A percentile compares a stretch with the other conserved stretches of the same genome.
These are phyloP conservation scores for Magnusiomyces tetraspermus DNA, from an alignment of 1,139 yeast genomes.

Conservation along the genomic window DNA sequence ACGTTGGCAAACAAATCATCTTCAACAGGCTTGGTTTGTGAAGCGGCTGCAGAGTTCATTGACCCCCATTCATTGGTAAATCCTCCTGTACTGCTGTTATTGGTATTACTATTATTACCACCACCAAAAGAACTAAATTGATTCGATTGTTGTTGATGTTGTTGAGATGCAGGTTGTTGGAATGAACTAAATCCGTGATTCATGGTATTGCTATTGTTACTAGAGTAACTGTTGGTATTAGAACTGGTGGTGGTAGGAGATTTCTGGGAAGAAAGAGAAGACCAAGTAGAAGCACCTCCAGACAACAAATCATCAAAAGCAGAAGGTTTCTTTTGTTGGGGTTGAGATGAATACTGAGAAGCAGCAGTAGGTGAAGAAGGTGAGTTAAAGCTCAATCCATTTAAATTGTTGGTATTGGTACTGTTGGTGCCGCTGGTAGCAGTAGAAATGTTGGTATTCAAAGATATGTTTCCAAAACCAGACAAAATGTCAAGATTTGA, in stretches of 20 bases:
- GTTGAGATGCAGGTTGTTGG: constrained; percentile 7
- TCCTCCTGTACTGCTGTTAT: background rate
- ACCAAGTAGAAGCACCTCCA: constrained; percentile 33
- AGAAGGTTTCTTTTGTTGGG: constrained; percentile 17
- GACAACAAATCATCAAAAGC: constrained; percentile 16
- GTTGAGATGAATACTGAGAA: constrained; percentile 32
- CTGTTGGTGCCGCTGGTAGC: background rate
- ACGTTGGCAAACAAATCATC: constrained; percentile 64
- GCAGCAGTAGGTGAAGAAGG: constrained; percentile 16
- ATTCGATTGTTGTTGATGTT: background rate
- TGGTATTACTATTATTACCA: too few relatives aligned
- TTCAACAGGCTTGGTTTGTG: constrained; percentile 29
- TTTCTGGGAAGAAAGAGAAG: constrained; percentile 19
- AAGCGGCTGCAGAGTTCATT: background rate
- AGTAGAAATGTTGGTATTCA: background rate
- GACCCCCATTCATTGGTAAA: background rate
- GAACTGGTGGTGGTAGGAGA: constrained; percentile 1
- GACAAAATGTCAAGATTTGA: background rate
- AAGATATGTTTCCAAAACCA: background rate
- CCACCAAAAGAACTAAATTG: background rate
- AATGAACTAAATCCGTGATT: background rate
- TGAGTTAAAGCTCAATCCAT: background rate
- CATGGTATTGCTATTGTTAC: background rate
- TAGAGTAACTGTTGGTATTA: background rate
- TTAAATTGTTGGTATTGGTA: background rate